Conservation (phyloP, 2,329 filamentous ascomycete genomes). For the Helotiales sp. region DNA sequence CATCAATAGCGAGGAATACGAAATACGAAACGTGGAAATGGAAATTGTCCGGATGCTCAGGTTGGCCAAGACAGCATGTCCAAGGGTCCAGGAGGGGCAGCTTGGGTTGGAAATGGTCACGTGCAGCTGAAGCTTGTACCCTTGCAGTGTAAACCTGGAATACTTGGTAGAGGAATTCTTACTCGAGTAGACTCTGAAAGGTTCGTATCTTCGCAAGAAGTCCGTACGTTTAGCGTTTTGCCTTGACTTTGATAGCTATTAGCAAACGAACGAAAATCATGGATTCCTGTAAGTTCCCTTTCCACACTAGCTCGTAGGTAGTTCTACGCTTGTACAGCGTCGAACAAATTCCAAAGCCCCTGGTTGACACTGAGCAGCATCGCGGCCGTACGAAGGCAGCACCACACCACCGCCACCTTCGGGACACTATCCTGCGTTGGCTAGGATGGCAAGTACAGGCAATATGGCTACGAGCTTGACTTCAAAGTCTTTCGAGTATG, state of each 20-base stretch:
- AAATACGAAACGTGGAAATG: background rate
- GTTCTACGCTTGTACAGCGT: background rate
- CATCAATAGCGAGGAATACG: background rate
- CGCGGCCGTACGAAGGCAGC: constrained; percentile 27
- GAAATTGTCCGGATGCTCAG: background rate
- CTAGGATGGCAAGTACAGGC: constrained; percentile 33
- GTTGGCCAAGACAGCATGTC: background rate
- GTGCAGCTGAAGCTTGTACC: too few relatives aligned
- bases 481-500: constrained; percentile 32
- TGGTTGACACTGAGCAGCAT: background rate
- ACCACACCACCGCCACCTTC: constrained; percentile 33
- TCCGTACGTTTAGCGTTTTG: background rate
- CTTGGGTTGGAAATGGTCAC: too few relatives aligned
- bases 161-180: too few relatives aligned
- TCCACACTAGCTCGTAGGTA: background rate
- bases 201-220: background rate
- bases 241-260: background rate
- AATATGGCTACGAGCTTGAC: constrained; percentile 25
- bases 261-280: background rate
- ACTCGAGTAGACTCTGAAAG: too few relatives aligned
- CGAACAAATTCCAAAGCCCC: background rate
- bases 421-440: constrained; percentile 30
- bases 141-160: too few relatives aligned
- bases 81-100: background rate
- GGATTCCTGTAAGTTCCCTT: background rate